Conservation (phyloP, 768 basidiomycete genomes). For the Boletales sp. region DNA sequence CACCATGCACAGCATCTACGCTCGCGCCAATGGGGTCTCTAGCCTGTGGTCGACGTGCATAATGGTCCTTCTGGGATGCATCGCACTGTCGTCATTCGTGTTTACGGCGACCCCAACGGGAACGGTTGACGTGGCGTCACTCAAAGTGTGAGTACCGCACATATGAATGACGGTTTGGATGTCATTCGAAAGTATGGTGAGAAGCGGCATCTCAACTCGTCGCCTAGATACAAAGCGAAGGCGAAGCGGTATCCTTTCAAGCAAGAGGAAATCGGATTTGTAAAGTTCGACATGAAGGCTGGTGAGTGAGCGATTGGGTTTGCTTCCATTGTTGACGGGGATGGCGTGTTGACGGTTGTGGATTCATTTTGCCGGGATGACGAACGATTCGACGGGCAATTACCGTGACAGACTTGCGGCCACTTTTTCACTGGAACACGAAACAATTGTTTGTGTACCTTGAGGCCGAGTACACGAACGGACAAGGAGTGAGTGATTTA, state of each 20-base stretch:
- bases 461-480: constrained; percentile 76
- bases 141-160: constrained; percentile 56
- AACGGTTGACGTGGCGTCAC: constrained; percentile 51
- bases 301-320: constrained; percentile 53
- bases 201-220: constrained; percentile 8
- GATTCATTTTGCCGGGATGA: neutral
- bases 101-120: constrained; percentile 59
- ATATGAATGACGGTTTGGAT: too few species aligned
- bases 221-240: constrained; percentile 43
- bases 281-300: constrained; percentile 77
- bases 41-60: constrained; percentile 71
- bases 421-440: constrained; percentile 95
- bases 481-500: constrained; percentile 57
- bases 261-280: constrained; percentile 74
- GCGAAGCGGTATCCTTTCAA: constrained; percentile 53
- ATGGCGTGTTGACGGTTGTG: constrained; percentile 22
- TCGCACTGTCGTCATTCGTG: constrained; percentile 71
- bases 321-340: constrained; percentile 25
- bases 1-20: constrained; percentile 65
- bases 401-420: constrained; percentile 58
- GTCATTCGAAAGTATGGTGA: neutral
- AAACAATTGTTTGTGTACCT: constrained; percentile 90
- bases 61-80: constrained; percentile 65
- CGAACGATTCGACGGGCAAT: constrained; percentile 4
- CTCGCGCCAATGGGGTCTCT: constrained; percentile 72